Conservation (phyloP, 2,329 filamentous ascomycete genomes). For the Phaeosphaeriaceae sp. region DNA sequence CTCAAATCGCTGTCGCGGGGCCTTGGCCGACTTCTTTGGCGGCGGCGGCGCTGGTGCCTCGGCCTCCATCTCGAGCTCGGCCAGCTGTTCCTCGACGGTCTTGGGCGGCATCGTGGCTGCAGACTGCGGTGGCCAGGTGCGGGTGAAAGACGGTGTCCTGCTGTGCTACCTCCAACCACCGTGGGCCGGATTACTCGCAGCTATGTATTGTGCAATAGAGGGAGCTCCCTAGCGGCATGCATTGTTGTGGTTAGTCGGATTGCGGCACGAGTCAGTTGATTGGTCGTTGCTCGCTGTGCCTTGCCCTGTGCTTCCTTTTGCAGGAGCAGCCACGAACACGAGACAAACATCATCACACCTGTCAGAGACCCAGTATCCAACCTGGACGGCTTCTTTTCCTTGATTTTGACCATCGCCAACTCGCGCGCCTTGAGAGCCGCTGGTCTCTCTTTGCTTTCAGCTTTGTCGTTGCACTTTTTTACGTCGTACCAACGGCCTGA, state of each 20-base stretch:
- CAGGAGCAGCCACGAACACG: slow-evolving; percentile 41
- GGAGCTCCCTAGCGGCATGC: slow-evolving; percentile 2
- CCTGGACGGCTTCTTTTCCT: slow-evolving; percentile 25
- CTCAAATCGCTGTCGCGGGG: slow-evolving; percentile 50
- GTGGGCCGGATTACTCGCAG: not conserved
- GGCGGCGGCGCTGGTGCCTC: slow-evolving; percentile 43
- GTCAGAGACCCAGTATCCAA: slow-evolving; percentile 27
- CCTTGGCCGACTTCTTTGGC: slow-evolving; percentile 55
- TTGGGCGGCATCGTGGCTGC: slow-evolving; percentile 43
- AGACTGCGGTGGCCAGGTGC: not conserved
- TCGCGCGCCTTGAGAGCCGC: slow-evolving; percentile 9
- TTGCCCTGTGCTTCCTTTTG: slow-evolving; percentile 38
- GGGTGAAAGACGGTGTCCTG: not conserved
- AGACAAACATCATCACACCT: slow-evolving; percentile 45
- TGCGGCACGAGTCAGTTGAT: not conserved
- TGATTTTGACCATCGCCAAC: slow-evolving; percentile 19
- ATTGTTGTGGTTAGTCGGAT: slow-evolving; percentile 13
- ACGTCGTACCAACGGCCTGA: slow-evolving; percentile 41
- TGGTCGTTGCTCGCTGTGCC: slow-evolving; percentile 2
- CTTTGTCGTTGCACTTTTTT: slow-evolving; percentile 30
- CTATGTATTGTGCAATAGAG: not conserved
- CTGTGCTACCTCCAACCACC: not conserved
- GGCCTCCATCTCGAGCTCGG: slow-evolving; percentile 48
- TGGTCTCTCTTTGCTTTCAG: slow-evolving; percentile 21
- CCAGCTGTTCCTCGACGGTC: slow-evolving; percentile 57